Base-by-base conservation (phyloP, 768 basidiomycete species). In the Termitomyces eurrhizus region DNA sequence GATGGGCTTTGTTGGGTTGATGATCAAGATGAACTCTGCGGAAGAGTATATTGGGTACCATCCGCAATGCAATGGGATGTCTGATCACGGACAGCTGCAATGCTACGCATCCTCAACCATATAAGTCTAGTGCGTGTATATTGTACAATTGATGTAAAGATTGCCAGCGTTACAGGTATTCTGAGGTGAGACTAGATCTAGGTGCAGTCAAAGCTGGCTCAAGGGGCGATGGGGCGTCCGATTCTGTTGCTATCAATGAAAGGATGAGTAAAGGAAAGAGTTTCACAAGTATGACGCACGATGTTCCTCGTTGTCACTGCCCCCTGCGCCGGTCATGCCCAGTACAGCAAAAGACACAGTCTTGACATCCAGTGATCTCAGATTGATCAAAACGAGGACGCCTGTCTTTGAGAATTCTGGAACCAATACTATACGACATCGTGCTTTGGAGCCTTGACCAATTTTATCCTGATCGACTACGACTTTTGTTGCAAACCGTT, bases 1-100 rank as follows among this genome's bases (percentile, higher is more conserved):
- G 95, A 98, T 63, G 96, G 95, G 1, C 76, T 96, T 29, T 95
- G 93, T 60, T 99, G 97, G 97, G 69, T 98, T 35, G 97, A 99
- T 68, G 88, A 92, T 29, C 94, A 97, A 73, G 92, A 90, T 56
- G 84, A 86, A 65, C 70, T 69, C 16, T 77, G 75, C 35, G 85
- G 86, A 33, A 79, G 80, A 59, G 84, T 86, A 26, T 96, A 93
- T 70, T 98, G 94, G 94, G 80, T 96, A 12, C 89, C 90, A 1
- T 92, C 91, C 13, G 89, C 89, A 3, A 90, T 96, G 83, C 82
- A 82, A 60, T 97, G 93, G 92, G 89, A 92, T 60, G 75, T 83
- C 56, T 89, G 71, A 72, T 9, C 35, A 9, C 44, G 29, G 29
- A 51, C 18, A 58, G 5, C 36, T 45, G 21, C 13, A 21, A 26